phyloP scores from a whole-genome alignment of 768 basidiomycete species.

The Cyclocybe cylindracea region DNA sequence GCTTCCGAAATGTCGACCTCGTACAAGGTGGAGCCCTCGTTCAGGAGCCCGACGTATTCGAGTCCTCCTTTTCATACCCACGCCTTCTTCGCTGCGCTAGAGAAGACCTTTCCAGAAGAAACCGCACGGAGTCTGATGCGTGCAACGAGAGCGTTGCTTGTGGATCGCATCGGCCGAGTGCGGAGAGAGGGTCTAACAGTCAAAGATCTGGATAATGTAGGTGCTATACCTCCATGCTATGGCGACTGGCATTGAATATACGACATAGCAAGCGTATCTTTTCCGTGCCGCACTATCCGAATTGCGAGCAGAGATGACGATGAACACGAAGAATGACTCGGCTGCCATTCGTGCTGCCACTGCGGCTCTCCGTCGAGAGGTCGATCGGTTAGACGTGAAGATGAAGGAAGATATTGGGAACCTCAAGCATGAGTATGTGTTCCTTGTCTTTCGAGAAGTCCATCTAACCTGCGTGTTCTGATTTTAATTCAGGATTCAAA shows the following conservation, averaged over 20 bases:
- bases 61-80: slow-evolving; percentile 85
- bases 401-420: slow-evolving; percentile 92
- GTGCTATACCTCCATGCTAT: slow-evolving; percentile 24
- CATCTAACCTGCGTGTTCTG: slow-evolving; percentile 2
- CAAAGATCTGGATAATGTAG: slow-evolving; percentile 83
- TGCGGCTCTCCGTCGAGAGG: slow-evolving; percentile 79
- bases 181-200: slow-evolving; percentile 67
- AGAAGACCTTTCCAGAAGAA: slow-evolving; percentile 71
- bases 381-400: slow-evolving; percentile 82
- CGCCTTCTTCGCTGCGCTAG: slow-evolving; percentile 68
- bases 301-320: slow-evolving; percentile 80
- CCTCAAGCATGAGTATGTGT: slow-evolving; percentile 88
- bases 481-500: slow-evolving; percentile 72
- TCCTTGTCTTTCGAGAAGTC: neutral
- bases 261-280: slow-evolving; percentile 85
- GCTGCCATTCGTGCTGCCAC: slow-evolving; percentile 79
- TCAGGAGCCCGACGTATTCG: slow-evolving; percentile 43
- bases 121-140: slow-evolving; percentile 83
- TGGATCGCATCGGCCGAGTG: slow-evolving; percentile 74
- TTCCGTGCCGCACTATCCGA: slow-evolving; percentile 94
- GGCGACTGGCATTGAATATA: neutral
- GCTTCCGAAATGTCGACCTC: slow-evolving; percentile 19
- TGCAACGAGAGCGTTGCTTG: slow-evolving; percentile 76
- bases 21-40: slow-evolving; percentile 17
- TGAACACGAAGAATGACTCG: slow-evolving; percentile 81